These are phyloP conservation scores for Elsinoe arachidis DNA, from an alignment of 2,329 filamentous ascomycete genomes.

Conservation along the genomic window DNA sequence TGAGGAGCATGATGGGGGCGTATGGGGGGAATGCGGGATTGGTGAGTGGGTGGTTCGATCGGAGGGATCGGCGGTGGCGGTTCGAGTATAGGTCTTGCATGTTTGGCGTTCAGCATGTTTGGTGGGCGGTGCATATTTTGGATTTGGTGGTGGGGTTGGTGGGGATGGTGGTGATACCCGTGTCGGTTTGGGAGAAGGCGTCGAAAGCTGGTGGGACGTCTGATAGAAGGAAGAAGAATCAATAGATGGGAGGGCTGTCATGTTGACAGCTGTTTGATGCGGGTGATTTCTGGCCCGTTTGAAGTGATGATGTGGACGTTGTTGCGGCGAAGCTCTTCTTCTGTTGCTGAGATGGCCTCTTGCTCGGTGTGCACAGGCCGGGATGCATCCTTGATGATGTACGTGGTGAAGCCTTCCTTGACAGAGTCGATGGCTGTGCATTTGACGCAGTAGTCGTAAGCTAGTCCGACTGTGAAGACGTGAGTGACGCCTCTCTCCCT, in stretches of 20 bases:
- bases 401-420: constrained; percentile 66
- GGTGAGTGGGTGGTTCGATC: constrained; percentile 82
- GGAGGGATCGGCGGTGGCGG: constrained; percentile 62
- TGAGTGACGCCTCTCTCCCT: constrained; percentile 55
- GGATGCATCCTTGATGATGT: constrained; percentile 70
- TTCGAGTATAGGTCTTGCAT: constrained; percentile 72
- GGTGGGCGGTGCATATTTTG: constrained; percentile 82
- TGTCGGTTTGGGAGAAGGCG: neutral
- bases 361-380: constrained; percentile 56
- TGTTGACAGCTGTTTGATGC: neutral
- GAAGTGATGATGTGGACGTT: constrained; percentile 5
- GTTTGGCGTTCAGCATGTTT: constrained; percentile 79
- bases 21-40: constrained; percentile 88
- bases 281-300: constrained; percentile 7
- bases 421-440: constrained; percentile 70
- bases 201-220: neutral
- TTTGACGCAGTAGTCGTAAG: constrained; percentile 83
- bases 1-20: constrained; percentile 97
- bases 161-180: constrained; percentile 13
- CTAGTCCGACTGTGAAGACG: constrained; percentile 78
- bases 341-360: constrained; percentile 40
- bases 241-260: neutral
- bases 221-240: constrained; percentile 5
- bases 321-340: neutral
- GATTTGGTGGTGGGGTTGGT: constrained; percentile 45